Evolutionary conservation across 2,329 filamentous ascomycete genomes (phyloP), one percentile per base, ranked within the genome.

Genomic region (Pseudohalonectria lignicola): DNA sequence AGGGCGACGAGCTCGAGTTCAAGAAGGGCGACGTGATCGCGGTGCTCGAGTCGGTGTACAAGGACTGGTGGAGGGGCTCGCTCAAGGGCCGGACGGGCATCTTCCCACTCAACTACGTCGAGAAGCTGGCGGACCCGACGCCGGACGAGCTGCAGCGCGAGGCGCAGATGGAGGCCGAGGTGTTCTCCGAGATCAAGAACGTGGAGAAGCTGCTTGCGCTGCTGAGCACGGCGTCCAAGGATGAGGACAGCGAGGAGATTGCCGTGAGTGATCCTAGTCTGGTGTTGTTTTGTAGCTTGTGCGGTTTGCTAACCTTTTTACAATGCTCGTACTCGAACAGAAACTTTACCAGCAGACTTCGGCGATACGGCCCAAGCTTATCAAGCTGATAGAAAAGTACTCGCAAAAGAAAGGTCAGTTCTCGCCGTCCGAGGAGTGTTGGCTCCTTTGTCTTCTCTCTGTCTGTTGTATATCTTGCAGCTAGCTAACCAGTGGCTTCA

Each of bases 31-130:
- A 98, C 56, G 82, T 96, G 30, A 98, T 98, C 57, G 90, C 92
- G 1, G 92, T 98, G 13, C 70, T 98, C 30, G 92, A 96, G 61
- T 95, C 88, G 2, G 92, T 96, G 2, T 98, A 93, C 66, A 98
- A 96, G 61, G 92, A 98, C 60, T 98, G 92, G 92, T 98, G 92
- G 92, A 90, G 94, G 50, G 92, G 92, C 2, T 94, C 88, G 31
- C 66, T 98, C 42, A 79, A 88, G 54, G 92, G 92, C 16, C 86
- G 95, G 60, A 95, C 87, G 6, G 92, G 92, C 49, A 98, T 98
- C 47, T 98, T 98, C 61, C 92, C 92, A 6, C 73, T 98, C 47
- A 98, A 98, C 64, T 98, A 98, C 54, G 92, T 98, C 13, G 92
- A 98, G 64, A 98, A 98, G 61, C 68, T 98, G 46, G 79, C 88